Conservation (phyloP, 192 early-diverging fungal species). For the Umbelopsis isabellina region DNA sequence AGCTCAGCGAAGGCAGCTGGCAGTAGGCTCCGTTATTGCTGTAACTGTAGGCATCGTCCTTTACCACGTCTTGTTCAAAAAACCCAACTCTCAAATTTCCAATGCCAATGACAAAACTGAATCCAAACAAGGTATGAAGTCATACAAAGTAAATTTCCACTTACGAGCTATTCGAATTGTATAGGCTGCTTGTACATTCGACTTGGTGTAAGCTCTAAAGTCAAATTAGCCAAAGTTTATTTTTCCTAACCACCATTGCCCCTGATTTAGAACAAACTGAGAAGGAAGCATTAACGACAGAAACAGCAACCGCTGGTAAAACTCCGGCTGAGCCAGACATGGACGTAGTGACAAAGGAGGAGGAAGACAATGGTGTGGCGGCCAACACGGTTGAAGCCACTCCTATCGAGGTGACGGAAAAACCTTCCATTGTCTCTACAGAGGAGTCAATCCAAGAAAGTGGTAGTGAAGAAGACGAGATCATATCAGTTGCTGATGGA, state of each 20-base stretch:
- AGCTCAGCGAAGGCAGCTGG: conserved; percentile 21
- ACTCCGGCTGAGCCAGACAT: not conserved
- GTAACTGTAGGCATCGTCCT: conserved; percentile 5
- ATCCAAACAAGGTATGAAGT: conserved; percentile 13
- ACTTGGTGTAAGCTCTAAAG: no score
- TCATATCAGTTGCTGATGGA: conserved; percentile 7
- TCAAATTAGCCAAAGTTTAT: no score
- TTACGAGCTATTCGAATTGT: no score
- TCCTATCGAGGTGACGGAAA: not conserved
- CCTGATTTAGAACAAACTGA: no score
- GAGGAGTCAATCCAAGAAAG: conserved; percentile 12
- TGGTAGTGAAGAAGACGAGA: conserved; percentile 10
- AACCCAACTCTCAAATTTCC: not conserved
- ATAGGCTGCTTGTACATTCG: no score
- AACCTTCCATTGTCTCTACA: not conserved
- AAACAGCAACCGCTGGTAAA: not conserved
- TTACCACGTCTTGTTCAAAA: conserved; percentile 17
- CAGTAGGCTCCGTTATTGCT: conserved; percentile 12
- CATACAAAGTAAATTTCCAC: not conserved
- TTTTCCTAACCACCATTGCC: no score
- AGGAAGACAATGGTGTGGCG: not conserved
- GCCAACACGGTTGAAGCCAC: not conserved
- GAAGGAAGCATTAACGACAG: not conserved
- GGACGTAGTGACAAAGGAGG: not conserved
- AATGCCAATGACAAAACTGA: conserved; percentile 5